These are phyloP conservation scores for Saksenaea vasiformis DNA, from an alignment of 371 early-diverging fungal genomes.

Conservation along the genomic window DNA sequence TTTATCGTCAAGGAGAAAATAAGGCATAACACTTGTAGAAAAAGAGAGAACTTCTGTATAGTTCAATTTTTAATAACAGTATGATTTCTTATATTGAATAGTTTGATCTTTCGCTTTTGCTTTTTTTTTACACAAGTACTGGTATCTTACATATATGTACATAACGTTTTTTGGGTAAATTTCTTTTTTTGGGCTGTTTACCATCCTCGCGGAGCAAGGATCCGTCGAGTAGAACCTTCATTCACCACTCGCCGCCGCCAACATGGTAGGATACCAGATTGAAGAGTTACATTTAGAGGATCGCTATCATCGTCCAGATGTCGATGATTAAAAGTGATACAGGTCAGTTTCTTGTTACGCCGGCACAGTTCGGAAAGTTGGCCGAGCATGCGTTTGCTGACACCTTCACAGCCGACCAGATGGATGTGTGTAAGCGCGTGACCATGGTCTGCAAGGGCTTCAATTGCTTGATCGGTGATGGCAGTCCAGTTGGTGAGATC, in stretches of 20 bases:
- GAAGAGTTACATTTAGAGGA: background rate
- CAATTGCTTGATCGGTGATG: conserved; percentile 23
- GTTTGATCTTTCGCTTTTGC: too few species aligned
- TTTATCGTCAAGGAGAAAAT: too few species aligned
- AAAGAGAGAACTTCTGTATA: too few species aligned
- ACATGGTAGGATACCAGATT: background rate
- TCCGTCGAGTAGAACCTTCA: background rate
- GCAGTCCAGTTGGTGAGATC: conserved; percentile 30
- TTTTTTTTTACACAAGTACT: too few species aligned
- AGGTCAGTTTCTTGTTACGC: conserved; percentile 17
- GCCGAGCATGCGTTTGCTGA: conserved; percentile 21
- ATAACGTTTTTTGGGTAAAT: background rate
- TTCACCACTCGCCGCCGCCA: conserved; percentile 2
- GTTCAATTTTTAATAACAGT: too few species aligned
- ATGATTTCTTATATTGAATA: too few species aligned
- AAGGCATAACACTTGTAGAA: too few species aligned
- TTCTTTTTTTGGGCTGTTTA: background rate
- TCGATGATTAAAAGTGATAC: conserved; percentile 24
- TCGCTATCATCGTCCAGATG: background rate
- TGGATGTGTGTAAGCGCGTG: conserved; percentile 19
- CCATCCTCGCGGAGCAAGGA: background rate
- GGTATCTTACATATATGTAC: background rate
- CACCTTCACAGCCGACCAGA: conserved; percentile 24
- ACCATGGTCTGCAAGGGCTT: conserved; percentile 16
- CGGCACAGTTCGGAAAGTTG: conserved; percentile 25